Conservation (phyloP, 2,329 filamentous ascomycete species). For the Coniochaeta sp. region DNA sequence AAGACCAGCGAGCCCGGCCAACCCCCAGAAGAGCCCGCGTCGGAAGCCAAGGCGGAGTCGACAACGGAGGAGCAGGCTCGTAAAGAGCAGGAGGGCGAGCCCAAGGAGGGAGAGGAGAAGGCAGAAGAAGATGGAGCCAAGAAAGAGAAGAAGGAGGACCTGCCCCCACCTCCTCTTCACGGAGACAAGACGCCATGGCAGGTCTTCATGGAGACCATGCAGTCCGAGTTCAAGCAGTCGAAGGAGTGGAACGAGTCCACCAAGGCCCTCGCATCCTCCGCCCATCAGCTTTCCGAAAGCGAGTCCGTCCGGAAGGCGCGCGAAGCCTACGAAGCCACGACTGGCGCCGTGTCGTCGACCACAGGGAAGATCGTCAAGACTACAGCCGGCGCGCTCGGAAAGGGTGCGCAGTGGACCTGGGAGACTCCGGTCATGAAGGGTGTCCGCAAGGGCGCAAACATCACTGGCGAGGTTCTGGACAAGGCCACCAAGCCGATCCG, state of each 20-base stretch:
- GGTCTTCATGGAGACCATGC: constrained; percentile 96
- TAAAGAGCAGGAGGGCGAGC: constrained; percentile 36
- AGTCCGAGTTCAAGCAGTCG: constrained; percentile 87
- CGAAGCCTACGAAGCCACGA: constrained; percentile 80
- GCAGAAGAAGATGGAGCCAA: constrained; percentile 48
- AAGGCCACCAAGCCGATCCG: constrained; percentile 92
- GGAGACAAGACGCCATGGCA: constrained; percentile 98
- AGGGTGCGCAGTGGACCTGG: constrained; percentile 95
- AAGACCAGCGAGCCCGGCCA: constrained; percentile 21
- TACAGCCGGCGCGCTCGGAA: constrained; percentile 80
- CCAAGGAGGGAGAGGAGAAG: constrained; percentile 35
- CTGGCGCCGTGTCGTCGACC: constrained; percentile 72
- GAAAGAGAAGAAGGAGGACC: constrained; percentile 57
- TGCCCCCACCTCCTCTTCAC: constrained; percentile 86
- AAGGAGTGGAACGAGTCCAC: constrained; percentile 99
- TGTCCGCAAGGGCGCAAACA: constrained; percentile 76
- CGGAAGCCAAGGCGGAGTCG: constrained; percentile 30
- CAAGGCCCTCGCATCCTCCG: constrained; percentile 83
- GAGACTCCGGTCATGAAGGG: constrained; percentile 91
- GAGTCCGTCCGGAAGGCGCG: constrained; percentile 81
- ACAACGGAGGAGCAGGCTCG: constrained; percentile 26
- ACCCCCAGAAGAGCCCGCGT: constrained; percentile 20
- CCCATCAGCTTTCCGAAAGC: constrained; percentile 88
- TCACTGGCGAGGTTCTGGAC: constrained; percentile 80
- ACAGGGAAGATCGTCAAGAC: constrained; percentile 76